Evolutionary conservation across 257 asterid genomes (phyloP), one percentile per base, ranked within the genome.

Genomic region (Linderniella brevidens): DNA sequence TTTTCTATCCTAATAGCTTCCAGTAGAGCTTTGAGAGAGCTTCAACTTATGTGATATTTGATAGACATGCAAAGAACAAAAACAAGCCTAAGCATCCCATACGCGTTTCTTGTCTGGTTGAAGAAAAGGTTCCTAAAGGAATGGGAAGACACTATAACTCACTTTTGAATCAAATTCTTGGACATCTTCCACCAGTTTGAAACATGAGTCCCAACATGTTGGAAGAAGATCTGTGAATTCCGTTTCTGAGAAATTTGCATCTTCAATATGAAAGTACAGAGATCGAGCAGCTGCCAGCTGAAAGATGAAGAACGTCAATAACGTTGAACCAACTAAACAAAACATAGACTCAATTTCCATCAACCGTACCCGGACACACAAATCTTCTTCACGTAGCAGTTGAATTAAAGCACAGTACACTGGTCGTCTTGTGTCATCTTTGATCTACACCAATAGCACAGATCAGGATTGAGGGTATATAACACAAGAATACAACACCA

Each of bases 111-210:
- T 61, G n/a, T 46, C 11, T 17, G 48, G 32, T n/a, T 9, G 35
- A 43, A 40, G 48, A 9, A 11, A 20, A 37, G 46, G 52, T 2
- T 25, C 32, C 4, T 25, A 25, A 25, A 25, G 32, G 32, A 25
- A 32, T 8, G 38, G 40, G 41, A 46, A 19, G 59, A 55, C 50
- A 54, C 25, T 17, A 19, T 19, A 58, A 55, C 69, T 51, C 59
- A 79, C 96, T 76, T 90, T 90, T 19, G 99, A 85, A 74, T 90
- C 99, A 59, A 90, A 79, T 68, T 90, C 99, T 57, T 81, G 82
- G 35, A 81, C 96, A 64, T 85, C 94, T 55, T 85, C 96, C 17
- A 75, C 80, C 68, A 90, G 64, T 60, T 77, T 73, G 74, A 90
- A 90, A 64, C 94, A 75, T 40, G 78, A 70, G 60, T 90, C 90